phyloP scores from a whole-genome alignment of 2,329 filamentous ascomycete species.

The Zymoseptoria passerinii region DNA sequence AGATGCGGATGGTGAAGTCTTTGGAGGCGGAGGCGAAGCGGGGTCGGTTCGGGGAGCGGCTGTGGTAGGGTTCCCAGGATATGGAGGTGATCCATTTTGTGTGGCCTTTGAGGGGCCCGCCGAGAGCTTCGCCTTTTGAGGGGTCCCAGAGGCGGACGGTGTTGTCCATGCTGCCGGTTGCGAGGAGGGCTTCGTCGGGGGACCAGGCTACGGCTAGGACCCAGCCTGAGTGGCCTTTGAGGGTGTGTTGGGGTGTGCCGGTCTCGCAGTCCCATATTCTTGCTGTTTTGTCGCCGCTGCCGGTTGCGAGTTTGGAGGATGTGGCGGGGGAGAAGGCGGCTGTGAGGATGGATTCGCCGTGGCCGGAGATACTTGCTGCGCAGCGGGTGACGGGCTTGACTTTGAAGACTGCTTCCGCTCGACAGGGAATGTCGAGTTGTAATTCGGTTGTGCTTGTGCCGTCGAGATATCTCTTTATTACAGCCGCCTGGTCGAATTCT shows the following conservation, averaged over 20 bases:
- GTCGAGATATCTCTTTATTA: constrained; percentile 39
- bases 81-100: constrained; percentile 81
- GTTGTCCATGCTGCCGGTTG: constrained; percentile 89
- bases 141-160: constrained; percentile 86
- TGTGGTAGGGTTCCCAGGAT: constrained; percentile 88
- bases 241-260: constrained; percentile 74
- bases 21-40: constrained; percentile 82
- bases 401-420: constrained; percentile 85
- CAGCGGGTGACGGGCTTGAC: constrained; percentile 88
- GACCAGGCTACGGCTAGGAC: constrained; percentile 82
- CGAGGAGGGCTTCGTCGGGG: constrained; percentile 70
- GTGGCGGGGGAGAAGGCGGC: constrained; percentile 76
- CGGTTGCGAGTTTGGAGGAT: constrained; percentile 73
- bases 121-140: constrained; percentile 65
- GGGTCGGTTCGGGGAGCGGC: constrained; percentile 64
- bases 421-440: constrained; percentile 54
- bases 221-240: constrained; percentile 85
- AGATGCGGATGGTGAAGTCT: constrained; percentile 79
- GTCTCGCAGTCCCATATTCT: constrained; percentile 93
- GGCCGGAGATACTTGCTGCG: constrained; percentile 78
- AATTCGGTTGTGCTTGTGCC: constrained; percentile 49
- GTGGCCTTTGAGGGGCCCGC: constrained; percentile 71
- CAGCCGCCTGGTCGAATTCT: constrained; percentile 32
- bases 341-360: constrained; percentile 82
- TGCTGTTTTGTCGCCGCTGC: constrained; percentile 83